Evolutionary conservation across 2,329 filamentous ascomycete genomes (phyloP).

Genomic region (Alternaria sp.): DNA sequence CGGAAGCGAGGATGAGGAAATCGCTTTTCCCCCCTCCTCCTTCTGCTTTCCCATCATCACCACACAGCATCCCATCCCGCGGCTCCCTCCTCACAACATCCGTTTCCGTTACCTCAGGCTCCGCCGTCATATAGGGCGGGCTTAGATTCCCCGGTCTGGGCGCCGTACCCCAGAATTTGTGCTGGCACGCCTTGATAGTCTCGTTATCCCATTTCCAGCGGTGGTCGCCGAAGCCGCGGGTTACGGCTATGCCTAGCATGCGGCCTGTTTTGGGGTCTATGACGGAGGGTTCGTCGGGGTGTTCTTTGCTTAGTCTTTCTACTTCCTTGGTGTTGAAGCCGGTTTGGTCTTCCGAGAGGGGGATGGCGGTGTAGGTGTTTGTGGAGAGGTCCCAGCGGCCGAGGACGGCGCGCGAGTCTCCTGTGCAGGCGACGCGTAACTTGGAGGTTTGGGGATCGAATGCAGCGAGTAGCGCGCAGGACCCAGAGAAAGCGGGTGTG

Average conservation of each 20-base stretch:
- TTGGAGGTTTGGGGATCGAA: constrained; percentile 62
- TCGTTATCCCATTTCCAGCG: constrained; percentile 70
- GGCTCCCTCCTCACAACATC: constrained; percentile 52
- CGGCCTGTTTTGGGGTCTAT: constrained; percentile 62
- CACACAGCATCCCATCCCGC: not conserved
- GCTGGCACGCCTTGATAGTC: constrained; percentile 53
- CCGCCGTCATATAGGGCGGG: constrained; percentile 72
- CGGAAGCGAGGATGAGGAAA: constrained; percentile 71
- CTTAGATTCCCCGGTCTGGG: constrained; percentile 56
- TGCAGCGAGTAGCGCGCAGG: constrained; percentile 68
- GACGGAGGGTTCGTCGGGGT: constrained; percentile 67
- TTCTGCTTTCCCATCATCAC: not conserved
- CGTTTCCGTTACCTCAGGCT: constrained; percentile 67
- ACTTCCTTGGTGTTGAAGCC: constrained; percentile 67
- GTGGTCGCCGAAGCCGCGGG: constrained; percentile 71
- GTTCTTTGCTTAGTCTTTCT: constrained; percentile 60
- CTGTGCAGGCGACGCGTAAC: constrained; percentile 69
- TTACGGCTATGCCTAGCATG: constrained; percentile 66
- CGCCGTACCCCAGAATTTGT: constrained; percentile 58
- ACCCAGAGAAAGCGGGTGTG: constrained; percentile 58
- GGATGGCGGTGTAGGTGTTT: constrained; percentile 58
- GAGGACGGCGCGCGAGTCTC: constrained; percentile 71
- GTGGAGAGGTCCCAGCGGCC: constrained; percentile 56
- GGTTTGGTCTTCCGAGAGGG: constrained; percentile 70
- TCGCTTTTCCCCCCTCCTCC: constrained; percentile 44